phyloP scores from a whole-genome alignment of 169 alveolate species.

The Ichthyophthirius multifiliis region DNA sequence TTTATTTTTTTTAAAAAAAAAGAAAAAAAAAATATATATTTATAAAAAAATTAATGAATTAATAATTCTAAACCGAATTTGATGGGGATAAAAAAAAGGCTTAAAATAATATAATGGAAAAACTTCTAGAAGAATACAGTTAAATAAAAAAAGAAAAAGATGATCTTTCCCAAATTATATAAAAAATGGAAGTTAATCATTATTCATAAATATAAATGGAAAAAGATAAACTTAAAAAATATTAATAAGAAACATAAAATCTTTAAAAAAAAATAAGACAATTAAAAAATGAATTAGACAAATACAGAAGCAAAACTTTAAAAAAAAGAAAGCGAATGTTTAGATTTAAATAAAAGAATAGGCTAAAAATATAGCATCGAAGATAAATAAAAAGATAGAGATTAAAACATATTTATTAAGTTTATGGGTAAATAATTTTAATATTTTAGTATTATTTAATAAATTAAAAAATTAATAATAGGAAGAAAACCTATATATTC shows the following conservation, averaged over 20 bases:
- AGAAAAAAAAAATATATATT: too few species aligned
- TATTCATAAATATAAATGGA: background rate
- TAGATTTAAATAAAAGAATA: background rate
- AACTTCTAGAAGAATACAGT: background rate
- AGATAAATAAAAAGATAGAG: slow-evolving; percentile 4
- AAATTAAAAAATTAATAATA: background rate
- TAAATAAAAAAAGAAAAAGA: background rate
- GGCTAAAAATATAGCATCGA: background rate
- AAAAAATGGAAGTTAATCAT: background rate
- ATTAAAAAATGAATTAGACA: background rate
- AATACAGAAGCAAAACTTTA: background rate
- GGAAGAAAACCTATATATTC: background rate
- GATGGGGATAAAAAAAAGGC: too few species aligned
- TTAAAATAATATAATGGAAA: background rate
- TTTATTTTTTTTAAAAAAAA: too few species aligned
- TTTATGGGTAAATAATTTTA: background rate
- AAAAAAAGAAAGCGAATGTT: background rate
- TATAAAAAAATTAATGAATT: too few species aligned
- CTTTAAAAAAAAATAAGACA: background rate
- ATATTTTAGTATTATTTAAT: background rate
- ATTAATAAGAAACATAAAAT: background rate
- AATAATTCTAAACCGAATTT: too few species aligned
- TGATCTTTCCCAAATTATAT: background rate
- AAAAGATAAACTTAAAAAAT: background rate
- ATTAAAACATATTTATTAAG: background rate